Evolutionary conservation across 2,329 filamentous ascomycete species (phyloP).

Genomic region (Zarea fungicola): DNA sequence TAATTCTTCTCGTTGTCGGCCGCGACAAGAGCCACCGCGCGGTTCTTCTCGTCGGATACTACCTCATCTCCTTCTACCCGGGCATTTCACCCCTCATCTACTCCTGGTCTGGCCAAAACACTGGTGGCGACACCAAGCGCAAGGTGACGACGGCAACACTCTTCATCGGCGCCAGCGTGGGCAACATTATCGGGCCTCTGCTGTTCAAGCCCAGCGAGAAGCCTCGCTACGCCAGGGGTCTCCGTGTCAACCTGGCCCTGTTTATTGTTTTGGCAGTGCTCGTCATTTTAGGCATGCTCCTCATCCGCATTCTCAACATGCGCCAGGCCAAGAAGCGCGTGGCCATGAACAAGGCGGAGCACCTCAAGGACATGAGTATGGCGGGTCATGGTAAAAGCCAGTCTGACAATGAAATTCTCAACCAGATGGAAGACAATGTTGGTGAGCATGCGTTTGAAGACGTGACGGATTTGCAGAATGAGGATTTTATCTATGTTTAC

Average conservation of each 20-base stretch:
- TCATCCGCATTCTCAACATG: slow-evolving; percentile 45
- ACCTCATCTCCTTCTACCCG: slow-evolving; percentile 55
- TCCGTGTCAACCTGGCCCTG: slow-evolving; percentile 54
- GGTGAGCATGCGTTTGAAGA: slow-evolving; percentile 42
- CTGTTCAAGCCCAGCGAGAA: slow-evolving; percentile 53
- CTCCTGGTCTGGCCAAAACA: slow-evolving; percentile 53
- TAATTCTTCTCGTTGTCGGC: slow-evolving; percentile 47
- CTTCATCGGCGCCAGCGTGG: slow-evolving; percentile 56
- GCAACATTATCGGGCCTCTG: slow-evolving; percentile 61
- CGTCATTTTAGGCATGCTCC: slow-evolving; percentile 28
- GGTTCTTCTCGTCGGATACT: slow-evolving; percentile 51
- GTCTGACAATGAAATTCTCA: slow-evolving; percentile 20
- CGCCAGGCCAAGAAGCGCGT: slow-evolving; percentile 36
- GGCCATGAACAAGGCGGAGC: slow-evolving; percentile 33
- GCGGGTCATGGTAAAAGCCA: slow-evolving; percentile 32
- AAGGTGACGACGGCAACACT: slow-evolving; percentile 58
- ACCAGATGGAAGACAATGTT: slow-evolving; percentile 18
- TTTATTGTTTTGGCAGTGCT: slow-evolving; percentile 53
- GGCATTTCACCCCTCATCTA: slow-evolving; percentile 51
- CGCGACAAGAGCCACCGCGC: slow-evolving; percentile 41
- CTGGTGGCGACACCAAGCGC: slow-evolving; percentile 61
- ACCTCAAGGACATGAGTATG: slow-evolving; percentile 51
- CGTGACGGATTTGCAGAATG: slow-evolving; percentile 53
- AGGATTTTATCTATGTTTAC: slow-evolving; percentile 56
- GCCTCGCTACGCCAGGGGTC: slow-evolving; percentile 51